Conservation (phyloP, 2,329 filamentous ascomycete genomes). For the Diplodia intermedia region DNA sequence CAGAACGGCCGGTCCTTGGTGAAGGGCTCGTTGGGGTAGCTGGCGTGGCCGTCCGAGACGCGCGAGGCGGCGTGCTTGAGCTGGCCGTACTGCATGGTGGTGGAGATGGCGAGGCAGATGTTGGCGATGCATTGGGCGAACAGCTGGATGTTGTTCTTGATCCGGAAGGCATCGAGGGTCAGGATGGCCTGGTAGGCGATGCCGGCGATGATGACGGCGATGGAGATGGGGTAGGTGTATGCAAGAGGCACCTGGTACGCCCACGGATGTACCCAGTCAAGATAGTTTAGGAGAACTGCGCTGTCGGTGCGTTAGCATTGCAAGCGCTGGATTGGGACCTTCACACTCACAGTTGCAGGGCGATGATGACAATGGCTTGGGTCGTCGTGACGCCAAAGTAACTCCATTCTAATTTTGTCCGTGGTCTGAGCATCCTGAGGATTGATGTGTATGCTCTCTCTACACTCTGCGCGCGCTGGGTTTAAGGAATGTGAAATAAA, state of each 20-base stretch:
- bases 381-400: background rate
- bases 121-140: slow-evolving; percentile 38
- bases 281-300: slow-evolving; percentile 3
- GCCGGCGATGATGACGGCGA: slow-evolving; percentile 34
- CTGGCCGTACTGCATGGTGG: slow-evolving; percentile 37
- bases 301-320: background rate
- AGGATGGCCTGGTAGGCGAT: slow-evolving; percentile 38
- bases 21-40: slow-evolving; percentile 32
- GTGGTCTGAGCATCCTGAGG: slow-evolving; percentile 5
- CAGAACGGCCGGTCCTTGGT: slow-evolving; percentile 35
- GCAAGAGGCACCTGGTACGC: slow-evolving; percentile 12
- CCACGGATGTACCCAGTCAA: slow-evolving; percentile 1
- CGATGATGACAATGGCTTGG: background rate
- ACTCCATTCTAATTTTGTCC: slow-evolving; percentile 1
- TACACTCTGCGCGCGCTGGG: background rate
- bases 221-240: slow-evolving; percentile 7
- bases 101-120: slow-evolving; percentile 35
- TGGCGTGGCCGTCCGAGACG: background rate
- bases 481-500: background rate
- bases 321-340: no score
- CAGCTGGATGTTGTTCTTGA: slow-evolving; percentile 40
- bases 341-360: slow-evolving; percentile 1
- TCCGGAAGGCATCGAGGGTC: slow-evolving; percentile 38
- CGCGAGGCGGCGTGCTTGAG: background rate
- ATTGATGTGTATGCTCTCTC: background rate